Conservation (phyloP, 306 rosid genomes). For the Prunus fruticosa region DNA sequence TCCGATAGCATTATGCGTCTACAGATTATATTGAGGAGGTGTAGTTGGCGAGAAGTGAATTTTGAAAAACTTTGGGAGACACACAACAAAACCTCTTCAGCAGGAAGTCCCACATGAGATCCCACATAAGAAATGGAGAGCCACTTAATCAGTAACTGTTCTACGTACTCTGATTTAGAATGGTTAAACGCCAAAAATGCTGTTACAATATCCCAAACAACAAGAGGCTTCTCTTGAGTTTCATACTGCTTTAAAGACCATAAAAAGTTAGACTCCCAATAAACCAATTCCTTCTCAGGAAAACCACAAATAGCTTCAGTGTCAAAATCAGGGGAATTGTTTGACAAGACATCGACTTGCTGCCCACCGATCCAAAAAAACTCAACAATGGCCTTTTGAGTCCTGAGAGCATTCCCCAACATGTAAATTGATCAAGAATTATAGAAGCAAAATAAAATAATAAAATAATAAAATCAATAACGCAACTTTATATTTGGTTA, state of each 20-base stretch:
- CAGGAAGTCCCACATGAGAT: conserved; percentile 38
- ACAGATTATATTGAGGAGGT: conserved; percentile 73
- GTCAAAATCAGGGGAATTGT: conserved; percentile 31
- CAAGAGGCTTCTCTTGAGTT: conserved; percentile 54
- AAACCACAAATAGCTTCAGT: conserved; percentile 35
- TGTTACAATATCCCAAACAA: conserved; percentile 73
- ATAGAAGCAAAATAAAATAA: not conserved
- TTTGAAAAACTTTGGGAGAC: conserved; percentile 46
- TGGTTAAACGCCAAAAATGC: conserved; percentile 69
- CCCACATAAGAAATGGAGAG: conserved; percentile 46
- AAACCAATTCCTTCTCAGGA: conserved; percentile 54
- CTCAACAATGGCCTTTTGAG: conserved; percentile 73
- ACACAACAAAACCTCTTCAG: conserved; percentile 38
- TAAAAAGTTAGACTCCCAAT: conserved; percentile 62
- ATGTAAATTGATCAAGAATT: not conserved
- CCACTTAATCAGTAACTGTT: conserved; percentile 68
- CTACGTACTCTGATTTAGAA: conserved; percentile 44
- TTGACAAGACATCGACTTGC: conserved; percentile 36
- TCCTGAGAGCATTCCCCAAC: conserved; percentile 42
- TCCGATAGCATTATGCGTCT: conserved; percentile 64
- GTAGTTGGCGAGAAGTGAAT: conserved; percentile 67
- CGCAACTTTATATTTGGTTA: not conserved
- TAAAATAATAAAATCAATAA: not conserved
- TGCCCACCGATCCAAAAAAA: conserved; percentile 85
- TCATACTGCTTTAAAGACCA: conserved; percentile 75